A percentile compares a stretch with the other conserved stretches of the same genome.
phyloP scores from a whole-genome alignment of 805 yeast species.

The Gaillardinia entomophila region DNA sequence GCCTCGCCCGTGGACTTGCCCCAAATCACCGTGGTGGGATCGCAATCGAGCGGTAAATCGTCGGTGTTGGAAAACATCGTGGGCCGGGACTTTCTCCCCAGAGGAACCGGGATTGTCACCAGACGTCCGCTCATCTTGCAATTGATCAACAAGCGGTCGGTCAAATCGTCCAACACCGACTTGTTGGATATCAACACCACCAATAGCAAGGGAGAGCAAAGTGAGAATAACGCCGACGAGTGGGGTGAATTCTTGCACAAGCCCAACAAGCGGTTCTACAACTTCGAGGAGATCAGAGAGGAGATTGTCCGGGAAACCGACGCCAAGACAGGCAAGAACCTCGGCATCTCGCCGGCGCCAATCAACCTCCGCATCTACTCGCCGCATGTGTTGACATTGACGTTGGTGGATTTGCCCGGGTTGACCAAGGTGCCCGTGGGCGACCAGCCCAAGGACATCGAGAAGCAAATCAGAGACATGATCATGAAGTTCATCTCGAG shows the following conservation, averaged over 20 bases:
- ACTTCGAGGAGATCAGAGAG: slow-evolving; percentile 80
- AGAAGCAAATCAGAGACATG: slow-evolving; percentile 89
- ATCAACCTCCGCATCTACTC: slow-evolving; percentile 90
- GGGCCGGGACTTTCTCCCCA: slow-evolving; percentile 84
- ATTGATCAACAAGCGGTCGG: slow-evolving; percentile 62
- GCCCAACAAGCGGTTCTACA: slow-evolving; percentile 82
- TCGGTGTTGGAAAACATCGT: slow-evolving; percentile 88
- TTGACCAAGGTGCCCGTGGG: slow-evolving; percentile 98
- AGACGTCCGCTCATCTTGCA: slow-evolving; percentile 83
- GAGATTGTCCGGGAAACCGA: slow-evolving; percentile 93
- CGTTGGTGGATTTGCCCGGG: slow-evolving; percentile 95
- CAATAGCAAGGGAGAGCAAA: slow-evolving; percentile 41
- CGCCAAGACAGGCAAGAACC: slow-evolving; percentile 70
- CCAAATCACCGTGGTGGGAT: slow-evolving; percentile 92
- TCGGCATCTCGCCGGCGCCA: slow-evolving; percentile 88
- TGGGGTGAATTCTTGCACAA: slow-evolving; percentile 98
- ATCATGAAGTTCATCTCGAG: slow-evolving; percentile 87
- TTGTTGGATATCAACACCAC: slow-evolving; percentile 39
- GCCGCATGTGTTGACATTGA: slow-evolving; percentile 89
- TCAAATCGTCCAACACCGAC: slow-evolving; percentile 19
- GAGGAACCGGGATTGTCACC: slow-evolving; percentile 92
- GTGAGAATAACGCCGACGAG: slow-evolving; percentile 74
- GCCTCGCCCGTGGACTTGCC: slow-evolving; percentile 88
- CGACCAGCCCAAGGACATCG: slow-evolving; percentile 97
- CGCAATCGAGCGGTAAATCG: slow-evolving; percentile 85